A percentile compares a stretch with the other conserved stretches of the same genome.
These are phyloP conservation scores for Agastache rugosa DNA, from an alignment of 257 asterid species.

Conservation along the genomic window DNA sequence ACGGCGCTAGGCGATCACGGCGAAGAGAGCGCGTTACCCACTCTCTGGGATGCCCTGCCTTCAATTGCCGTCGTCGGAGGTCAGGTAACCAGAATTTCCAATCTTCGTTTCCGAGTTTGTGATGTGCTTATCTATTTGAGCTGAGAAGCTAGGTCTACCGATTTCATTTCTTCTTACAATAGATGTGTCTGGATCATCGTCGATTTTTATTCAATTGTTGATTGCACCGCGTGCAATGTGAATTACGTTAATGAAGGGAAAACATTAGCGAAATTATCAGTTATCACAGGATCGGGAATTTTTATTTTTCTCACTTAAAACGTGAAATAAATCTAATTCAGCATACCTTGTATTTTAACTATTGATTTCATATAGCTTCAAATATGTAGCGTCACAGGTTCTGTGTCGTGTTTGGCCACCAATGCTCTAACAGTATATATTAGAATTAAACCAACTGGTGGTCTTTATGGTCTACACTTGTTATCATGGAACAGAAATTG, in stretches of 20 bases:
- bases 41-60: conserved; percentile 88
- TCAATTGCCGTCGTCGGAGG: conserved; percentile 92
- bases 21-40: conserved; percentile 71
- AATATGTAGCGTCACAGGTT: not conserved
- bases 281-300: not conserved
- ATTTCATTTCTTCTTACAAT: conserved; percentile 1
- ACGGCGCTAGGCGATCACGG: conserved; percentile 92
- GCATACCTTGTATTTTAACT: not conserved
- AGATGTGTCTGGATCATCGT: conserved; percentile 14
- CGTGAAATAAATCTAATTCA: conserved; percentile 3
- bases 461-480: not conserved
- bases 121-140: conserved; percentile 22
- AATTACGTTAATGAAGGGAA: not conserved
- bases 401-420: not conserved
- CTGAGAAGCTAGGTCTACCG: conserved; percentile 1
- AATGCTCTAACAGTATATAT: not conserved
- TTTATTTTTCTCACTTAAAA: not conserved
- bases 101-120: not conserved
- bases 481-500: conserved; percentile 2
- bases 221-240: not conserved
- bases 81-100: conserved; percentile 51
- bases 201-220: not conserved
- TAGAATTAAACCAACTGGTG: not conserved
- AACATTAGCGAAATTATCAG: not conserved
- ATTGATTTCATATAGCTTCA: conserved; percentile 6